Evolutionary conservation across 2,329 filamentous ascomycete species (phyloP), one percentile per base, ranked within the genome.

Genomic region (Cladosporium sp.): DNA sequence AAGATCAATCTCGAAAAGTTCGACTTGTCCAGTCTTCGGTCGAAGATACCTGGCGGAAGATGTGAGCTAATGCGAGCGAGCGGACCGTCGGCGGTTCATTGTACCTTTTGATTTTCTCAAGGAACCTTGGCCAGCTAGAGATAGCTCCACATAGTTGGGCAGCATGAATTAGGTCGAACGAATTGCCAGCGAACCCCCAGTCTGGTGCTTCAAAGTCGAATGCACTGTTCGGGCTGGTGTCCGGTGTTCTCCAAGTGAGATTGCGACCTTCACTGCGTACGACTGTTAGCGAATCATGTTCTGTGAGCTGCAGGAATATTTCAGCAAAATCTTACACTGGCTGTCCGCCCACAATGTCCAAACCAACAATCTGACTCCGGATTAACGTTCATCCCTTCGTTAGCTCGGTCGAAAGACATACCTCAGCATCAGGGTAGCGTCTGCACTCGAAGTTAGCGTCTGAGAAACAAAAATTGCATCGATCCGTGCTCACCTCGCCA

Each of bases 1-100:
- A 78, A 91, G 91, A 77, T 98, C 92, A 64, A 98, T 90, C 76
- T 98, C 94, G 57, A 96, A 86, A 71, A 96, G 92, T 78, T 98
- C 93, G 64, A 97, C 84, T 74, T 84, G 86, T 63, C 93, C 94
- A 18, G 61, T 63, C 49, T 81, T 84, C 1, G 92, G 92, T 71
- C 88, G 88, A 29, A 97, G 83, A 74, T 96, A 91, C 62, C 90
- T 92, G 69, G 18, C 16, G 26, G 3, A 28, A 33, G 44, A 58
- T 49, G 33, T 67, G 11, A 68, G 64, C n/a, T 28, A 28, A 8
- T 52, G 44, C 23, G 21, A 18, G 16, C 28, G 18, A 18, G 2
- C n/a, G 0, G 16, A 1, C 26, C 18, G 12, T 12, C 2, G 7
- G 28, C 26, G 3, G 11, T 55, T 33, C 18, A 55, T 8, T 21